These are phyloP conservation scores for Magnaporthales sp. DNA, from an alignment of 2,329 filamentous ascomycete genomes.

Conservation along the genomic window DNA sequence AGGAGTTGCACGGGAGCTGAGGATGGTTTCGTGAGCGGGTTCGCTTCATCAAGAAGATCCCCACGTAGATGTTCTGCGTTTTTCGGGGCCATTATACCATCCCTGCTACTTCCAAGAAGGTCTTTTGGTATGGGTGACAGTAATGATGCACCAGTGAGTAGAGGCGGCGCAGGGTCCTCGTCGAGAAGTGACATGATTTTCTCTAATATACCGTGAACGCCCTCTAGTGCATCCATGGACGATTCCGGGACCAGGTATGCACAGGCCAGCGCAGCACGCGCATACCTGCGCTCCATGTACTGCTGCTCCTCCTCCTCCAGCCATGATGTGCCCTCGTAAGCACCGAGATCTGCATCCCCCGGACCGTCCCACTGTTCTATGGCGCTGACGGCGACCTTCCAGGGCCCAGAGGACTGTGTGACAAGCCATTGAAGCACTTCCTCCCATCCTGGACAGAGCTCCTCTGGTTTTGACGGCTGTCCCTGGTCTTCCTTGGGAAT, in stretches of 20 bases:
- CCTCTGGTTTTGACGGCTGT: not conserved
- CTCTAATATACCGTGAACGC: constrained; percentile 50
- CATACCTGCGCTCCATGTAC: constrained; percentile 55
- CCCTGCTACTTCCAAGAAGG: constrained; percentile 9
- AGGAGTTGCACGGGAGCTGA: constrained; percentile 48
- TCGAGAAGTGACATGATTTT: constrained; percentile 53
- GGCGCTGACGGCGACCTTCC: constrained; percentile 52
- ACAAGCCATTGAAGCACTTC: constrained; percentile 60
- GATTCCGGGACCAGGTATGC: constrained; percentile 58
- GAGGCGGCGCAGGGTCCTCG: constrained; percentile 44
- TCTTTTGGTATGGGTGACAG: constrained; percentile 29
- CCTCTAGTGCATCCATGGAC: constrained; percentile 47
- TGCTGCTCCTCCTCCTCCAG: constrained; percentile 51
- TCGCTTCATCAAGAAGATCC: constrained; percentile 48
- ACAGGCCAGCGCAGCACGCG: constrained; percentile 57
- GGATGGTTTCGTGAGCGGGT: constrained; percentile 56
- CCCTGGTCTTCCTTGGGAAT: constrained; percentile 7
- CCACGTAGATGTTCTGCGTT: constrained; percentile 38
- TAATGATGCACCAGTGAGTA: constrained; percentile 37
- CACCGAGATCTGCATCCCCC: constrained; percentile 59
- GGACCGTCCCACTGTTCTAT: constrained; percentile 69
- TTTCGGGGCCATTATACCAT: constrained; percentile 26
- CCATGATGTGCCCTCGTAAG: constrained; percentile 41
- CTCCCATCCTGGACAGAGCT: constrained; percentile 54
- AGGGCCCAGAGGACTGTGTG: constrained; percentile 42